Conservation (phyloP, 225 moss, liverwort and hornwort species). For the Climacium dendroides region DNA sequence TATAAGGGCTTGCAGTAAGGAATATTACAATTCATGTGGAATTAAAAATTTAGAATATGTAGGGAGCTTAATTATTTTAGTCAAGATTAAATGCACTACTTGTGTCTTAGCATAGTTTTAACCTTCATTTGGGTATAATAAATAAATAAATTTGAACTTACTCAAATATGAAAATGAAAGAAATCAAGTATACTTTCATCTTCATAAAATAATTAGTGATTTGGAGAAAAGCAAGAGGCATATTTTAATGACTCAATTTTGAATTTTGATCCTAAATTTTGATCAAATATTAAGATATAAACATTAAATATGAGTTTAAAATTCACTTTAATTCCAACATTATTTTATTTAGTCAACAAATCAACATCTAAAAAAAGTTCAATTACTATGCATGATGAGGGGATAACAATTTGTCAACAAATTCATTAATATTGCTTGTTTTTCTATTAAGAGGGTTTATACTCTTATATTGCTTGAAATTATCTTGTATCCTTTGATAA, state of each 20-base stretch:
- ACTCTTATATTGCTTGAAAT: too few species aligned
- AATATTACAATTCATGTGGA: not conserved
- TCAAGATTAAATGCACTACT: not conserved
- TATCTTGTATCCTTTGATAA: fast-evolving
- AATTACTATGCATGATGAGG: not conserved
- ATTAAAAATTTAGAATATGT: not conserved
- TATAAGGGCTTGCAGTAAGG: fast-evolving
- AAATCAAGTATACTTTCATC: not conserved
- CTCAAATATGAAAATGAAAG: not conserved
- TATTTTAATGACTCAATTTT: not conserved
- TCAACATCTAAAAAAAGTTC: not conserved
- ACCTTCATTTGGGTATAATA: not conserved
- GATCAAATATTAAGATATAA: not conserved
- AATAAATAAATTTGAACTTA: too few species aligned
- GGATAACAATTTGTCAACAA: not conserved
- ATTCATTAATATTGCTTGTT: not conserved
- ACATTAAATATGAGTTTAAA: not conserved
- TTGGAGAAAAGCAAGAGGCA: not conserved
- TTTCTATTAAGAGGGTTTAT: not conserved
- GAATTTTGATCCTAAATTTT: not conserved
- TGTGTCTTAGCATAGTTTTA: too few species aligned
- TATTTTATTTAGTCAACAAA: not conserved
- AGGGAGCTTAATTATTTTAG: too few species aligned
- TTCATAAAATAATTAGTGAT: not conserved
- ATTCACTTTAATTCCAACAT: not conserved